Conservation (phyloP, 805 yeast species). For the Kuraishia ogatae region DNA sequence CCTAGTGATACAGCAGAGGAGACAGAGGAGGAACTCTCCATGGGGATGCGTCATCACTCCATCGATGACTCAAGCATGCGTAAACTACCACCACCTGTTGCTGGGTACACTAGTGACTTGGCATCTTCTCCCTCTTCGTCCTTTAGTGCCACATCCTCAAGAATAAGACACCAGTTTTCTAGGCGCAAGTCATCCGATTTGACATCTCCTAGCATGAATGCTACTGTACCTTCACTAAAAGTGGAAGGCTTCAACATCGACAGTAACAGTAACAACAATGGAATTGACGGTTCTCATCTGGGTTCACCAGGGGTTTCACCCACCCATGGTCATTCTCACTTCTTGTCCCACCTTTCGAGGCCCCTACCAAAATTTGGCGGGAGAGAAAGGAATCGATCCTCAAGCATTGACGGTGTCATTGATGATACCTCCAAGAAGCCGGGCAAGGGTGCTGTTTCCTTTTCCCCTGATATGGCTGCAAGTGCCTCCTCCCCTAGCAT, state of each 20-base stretch:
- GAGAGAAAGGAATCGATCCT: neutral
- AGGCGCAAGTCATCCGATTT: neutral
- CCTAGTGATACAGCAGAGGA: neutral
- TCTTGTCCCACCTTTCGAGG: neutral
- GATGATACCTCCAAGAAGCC: neutral
- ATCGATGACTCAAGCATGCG: neutral
- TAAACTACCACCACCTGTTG: neutral
- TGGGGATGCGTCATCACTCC: neutral
- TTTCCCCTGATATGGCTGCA: neutral
- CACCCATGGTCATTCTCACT: neutral
- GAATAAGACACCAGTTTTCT: neutral
- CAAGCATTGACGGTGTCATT: slow-evolving; percentile 1
- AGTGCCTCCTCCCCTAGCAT: neutral
- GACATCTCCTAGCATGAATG: neutral
- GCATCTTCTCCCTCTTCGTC: neutral
- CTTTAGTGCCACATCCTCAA: neutral
- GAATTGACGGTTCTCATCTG: neutral
- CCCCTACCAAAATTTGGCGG: neutral
- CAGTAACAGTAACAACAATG: neutral
- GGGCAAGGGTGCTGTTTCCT: neutral
- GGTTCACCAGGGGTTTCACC: neutral
- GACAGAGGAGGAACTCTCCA: neutral
- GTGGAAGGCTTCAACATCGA: neutral
- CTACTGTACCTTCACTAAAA: neutral
- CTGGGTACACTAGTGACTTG: neutral